Base-by-base conservation (phyloP, 2,329 filamentous ascomycete genomes). In the Fusarium abutilonis region DNA sequence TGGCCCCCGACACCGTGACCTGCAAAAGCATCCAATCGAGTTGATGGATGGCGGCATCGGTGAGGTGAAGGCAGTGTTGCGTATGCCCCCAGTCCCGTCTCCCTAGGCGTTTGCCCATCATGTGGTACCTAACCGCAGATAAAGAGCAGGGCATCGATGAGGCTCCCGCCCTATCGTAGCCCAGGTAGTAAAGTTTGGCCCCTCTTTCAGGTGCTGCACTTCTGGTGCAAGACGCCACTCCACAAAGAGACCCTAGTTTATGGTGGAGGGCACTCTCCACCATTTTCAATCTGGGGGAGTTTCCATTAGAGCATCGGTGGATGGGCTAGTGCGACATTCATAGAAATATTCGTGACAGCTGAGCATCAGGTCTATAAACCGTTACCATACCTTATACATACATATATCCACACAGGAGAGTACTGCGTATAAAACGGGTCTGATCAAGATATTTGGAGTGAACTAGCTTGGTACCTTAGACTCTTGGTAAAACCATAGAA, bases 81-180 rank as follows among this genome's bases (percentile, higher is more conserved):
- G 58, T 63, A 54, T 52, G 50, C n/a, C 44, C 32, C 49, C 49
- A 31, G 43, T 31, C 39, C 26, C 13, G 31, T 34, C 31, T 14
- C 4, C 9, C 47, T 47, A 48, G 48, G 50, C 60, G 49, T 53
- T 53, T 62, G 48, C 46, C 46, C 57, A 56, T 68, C 54, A 57
- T 58, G 59, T 63, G 56, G 62, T 68, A 69, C 67, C 67, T 62
- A 42, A 14, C 34, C 39, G 44, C 49, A 64, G 67, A 69, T 68
- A 69, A 57, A 40, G 35, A 50, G 40, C 49, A 56, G 50, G 64
- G 47, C 60, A 47, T 56, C 31, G 26, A 34, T 34, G 17, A 60
- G 42, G 43, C 58, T 62, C 48, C 58, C 47, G 41, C 26, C 48
- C 64, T 69, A 69, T 69, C 59, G 43, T n/a, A 29, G 45, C 19